These are phyloP conservation scores for Tulasnella sp. DNA, from an alignment of 768 basidiomycete genomes.

Conservation along the genomic window DNA sequence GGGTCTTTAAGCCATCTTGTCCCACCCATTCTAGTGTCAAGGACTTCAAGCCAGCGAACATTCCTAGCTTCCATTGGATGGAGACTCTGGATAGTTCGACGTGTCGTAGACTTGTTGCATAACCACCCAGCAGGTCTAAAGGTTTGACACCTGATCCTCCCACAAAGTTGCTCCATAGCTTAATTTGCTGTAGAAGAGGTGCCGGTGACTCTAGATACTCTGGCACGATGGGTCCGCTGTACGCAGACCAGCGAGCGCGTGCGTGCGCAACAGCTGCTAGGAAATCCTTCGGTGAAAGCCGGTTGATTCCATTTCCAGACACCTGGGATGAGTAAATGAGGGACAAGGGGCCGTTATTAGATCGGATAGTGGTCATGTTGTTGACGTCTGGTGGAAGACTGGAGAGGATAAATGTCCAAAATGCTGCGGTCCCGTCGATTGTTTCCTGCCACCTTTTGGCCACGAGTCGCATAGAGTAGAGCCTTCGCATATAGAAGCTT, in stretches of 20 bases:
- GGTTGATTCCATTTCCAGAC: not conserved
- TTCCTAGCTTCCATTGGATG: not conserved
- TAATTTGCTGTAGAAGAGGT: not conserved
- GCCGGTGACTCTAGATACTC: not conserved
- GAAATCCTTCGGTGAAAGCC: not conserved
- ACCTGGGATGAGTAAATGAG: not conserved
- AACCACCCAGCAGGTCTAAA: not conserved
- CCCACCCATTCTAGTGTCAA: not conserved
- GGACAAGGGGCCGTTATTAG: not conserved
- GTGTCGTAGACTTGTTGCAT: not conserved
- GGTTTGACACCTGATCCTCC: not conserved
- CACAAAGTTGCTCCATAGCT: not conserved
- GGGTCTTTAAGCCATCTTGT: no score
- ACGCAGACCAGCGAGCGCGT: not conserved
- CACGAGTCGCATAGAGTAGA: not conserved
- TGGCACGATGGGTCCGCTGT: not conserved
- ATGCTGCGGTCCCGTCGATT: not conserved
- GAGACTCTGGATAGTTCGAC: not conserved
- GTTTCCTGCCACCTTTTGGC: not conserved
- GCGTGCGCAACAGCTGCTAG: not conserved
- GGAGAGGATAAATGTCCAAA: not conserved
- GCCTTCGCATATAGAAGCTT: not conserved
- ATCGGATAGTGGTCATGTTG: no score
- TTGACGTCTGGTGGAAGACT: no score
- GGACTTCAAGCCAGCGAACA: not conserved